phyloP scores from a whole-genome alignment of 2,329 filamentous ascomycete genomes.

The Aspergillus puulaauensis region DNA sequence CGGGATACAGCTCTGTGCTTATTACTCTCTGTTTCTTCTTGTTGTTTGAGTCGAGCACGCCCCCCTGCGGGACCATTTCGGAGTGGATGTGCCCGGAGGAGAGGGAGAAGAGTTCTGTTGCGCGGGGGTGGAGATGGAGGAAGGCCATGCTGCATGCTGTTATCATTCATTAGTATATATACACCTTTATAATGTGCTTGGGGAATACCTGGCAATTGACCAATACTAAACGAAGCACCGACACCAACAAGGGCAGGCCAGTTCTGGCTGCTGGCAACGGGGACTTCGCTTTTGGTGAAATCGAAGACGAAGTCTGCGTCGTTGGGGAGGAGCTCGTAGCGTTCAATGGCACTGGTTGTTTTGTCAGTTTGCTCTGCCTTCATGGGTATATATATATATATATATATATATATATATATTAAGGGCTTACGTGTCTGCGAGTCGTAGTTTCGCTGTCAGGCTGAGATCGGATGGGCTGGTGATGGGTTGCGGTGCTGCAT shows the following conservation, averaged over 20 bases:
- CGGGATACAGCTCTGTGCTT: slow-evolving; percentile 14
- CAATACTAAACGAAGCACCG: slow-evolving; percentile 19
- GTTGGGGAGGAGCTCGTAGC: slow-evolving; percentile 23
- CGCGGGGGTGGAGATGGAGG: slow-evolving; percentile 26
- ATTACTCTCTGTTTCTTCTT: slow-evolving; percentile 21
- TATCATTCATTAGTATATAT: too few relatives aligned
- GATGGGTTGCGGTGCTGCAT: too few relatives aligned
- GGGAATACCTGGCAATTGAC: slow-evolving; percentile 15
- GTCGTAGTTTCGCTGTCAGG: too few relatives aligned
- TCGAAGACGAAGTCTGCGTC: slow-evolving; percentile 24
- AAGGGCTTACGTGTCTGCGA: too few relatives aligned
- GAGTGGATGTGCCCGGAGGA: slow-evolving; percentile 18
- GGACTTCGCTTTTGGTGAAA: slow-evolving; percentile 11
- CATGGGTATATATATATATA: too few relatives aligned
- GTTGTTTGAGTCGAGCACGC: slow-evolving; percentile 14
- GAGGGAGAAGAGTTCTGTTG: slow-evolving; percentile 24
- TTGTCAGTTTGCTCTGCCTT: too few relatives aligned
- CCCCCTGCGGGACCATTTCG: slow-evolving; percentile 22
- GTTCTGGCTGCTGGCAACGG: slow-evolving; percentile 20
- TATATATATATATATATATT: too few relatives aligned
- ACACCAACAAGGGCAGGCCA: slow-evolving; percentile 19
- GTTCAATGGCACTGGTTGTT: slow-evolving; percentile 16
- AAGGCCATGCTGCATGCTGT: slow-evolving; percentile 26
- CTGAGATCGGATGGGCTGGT: too few relatives aligned
- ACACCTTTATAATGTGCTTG: background rate